Base-by-base conservation (phyloP, 2,329 filamentous ascomycete genomes). In the Botrytis tulipae region DNA sequence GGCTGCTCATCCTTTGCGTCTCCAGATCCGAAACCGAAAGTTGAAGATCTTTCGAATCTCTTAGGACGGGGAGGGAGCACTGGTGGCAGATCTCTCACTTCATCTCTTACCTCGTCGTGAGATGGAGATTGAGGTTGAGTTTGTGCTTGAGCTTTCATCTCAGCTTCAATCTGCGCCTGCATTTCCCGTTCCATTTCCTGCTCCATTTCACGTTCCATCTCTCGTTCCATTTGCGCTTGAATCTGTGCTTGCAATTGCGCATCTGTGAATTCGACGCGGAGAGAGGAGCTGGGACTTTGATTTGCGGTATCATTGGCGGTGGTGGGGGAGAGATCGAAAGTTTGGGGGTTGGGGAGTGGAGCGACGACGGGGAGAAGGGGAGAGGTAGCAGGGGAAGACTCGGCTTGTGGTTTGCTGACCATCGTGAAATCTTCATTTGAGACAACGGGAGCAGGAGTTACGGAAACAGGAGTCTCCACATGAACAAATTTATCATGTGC, bases 221-320 rank as follows among this genome's bases (percentile, higher is more conserved):
- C 46, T 16, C 35, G 65, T n/a, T 68, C 65, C 66, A 68, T 68
- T 37, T 68, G 66, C 37, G 35, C 48, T 8, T 68, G 48, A 1
- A 68, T 68, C 18, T 68, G 66, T 18, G 48, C 48, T n/a, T 68
- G 66, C 35, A 68, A 29, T 25, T 68, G 66, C 12, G 66, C 35
- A 57, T 68, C 66, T 9, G 66, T 57, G 48, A 68, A 54, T 42
- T 68, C 66, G 25, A 29, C 66, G 10, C 66, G 48, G 7, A 57
- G 48, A 42, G 48, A 57, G 9, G 66, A 68, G 35, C 48, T 57
- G 14, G 48, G 35, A 9, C 66, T 68, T 40, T 68, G 25, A 22
- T 68, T 42, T 16, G 35, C 37, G 16, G 35, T 35, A 9, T 66
- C 42, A 3, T 35, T 48, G 22, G 44, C 42, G 14, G 20, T 42